Evolutionary conservation across 805 yeast genomes (phyloP), one percentile per base, ranked within the genome.

Genomic region (Blastobotrys peoriensis): DNA sequence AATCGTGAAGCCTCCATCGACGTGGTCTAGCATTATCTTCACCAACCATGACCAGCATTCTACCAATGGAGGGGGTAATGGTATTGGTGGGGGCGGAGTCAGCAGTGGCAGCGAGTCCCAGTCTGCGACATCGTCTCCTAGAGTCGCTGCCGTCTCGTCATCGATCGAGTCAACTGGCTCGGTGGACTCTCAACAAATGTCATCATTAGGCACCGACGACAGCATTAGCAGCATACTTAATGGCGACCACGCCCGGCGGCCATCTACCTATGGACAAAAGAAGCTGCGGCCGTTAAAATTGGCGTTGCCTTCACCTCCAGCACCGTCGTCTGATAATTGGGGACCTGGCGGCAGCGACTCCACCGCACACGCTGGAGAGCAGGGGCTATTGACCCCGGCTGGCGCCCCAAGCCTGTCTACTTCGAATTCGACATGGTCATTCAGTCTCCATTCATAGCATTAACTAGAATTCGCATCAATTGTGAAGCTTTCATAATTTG

Each of bases 231-330:
- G 30, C 13, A 25, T 25, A 8, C 30, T 25, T 25, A 25, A 25
- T 13, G 30, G 30, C 30, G 30, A 25, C 8, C 30, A 25, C 13
- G 13, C 27, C 4, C 43, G 43, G 4, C 34, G 40, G 18, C 40
- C 45, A 6, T 36, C 48, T 3, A 45, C 48, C 6, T 22, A 33
- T 6, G 49, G 49, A 20, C 57, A 53, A 35, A 48, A 51, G 28
- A 43, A 20, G 34, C 49, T 55, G 30, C 48, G 58, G 22, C 48
- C 50, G 34, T 51, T 52, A 28, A 40, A 34, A 3, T 35, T 46
- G 33, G 16, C 40, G 21, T 22, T 15, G 16, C 10, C 37, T 33
- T 3, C 37, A 5, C 18, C 16, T n/a, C 13, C 33, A n/a, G 13
- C 13, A 25, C 10, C 13, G 30, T 13, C 30, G 8, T 25, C 30